Base-by-base conservation (phyloP, 2,329 filamentous ascomycete species). In the Talaromyces sp. region DNA sequence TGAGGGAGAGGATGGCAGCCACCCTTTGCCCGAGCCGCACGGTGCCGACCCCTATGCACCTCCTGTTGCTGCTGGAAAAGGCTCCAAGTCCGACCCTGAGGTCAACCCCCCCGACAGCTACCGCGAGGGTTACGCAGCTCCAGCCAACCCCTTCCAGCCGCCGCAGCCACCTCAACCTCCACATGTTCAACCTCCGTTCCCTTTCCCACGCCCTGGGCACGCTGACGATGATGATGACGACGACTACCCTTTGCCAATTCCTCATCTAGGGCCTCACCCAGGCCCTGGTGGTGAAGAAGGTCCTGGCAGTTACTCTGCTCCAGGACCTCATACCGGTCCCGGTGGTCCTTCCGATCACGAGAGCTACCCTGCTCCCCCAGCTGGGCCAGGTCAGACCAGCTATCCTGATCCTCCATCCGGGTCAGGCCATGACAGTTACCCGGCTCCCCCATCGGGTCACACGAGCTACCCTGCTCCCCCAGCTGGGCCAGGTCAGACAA, bases 1-100 rank as follows among this genome's bases (percentile, higher is more conserved):
- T 35, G 62, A 64, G 37, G 35, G 22, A 13, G 25, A 43, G 17
- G 61, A 63, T 56, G 61, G 61, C 6, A 63, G 25, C 17, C 39
- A 63, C 17, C 50, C 27, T 19, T 13, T 25, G n/a, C 39, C 61
- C 3, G 8, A 27, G 37, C 37, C 39, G 6, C 49, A 63, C 9
- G 47, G 37, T 31, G 22, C 17, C 19, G 47, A 50, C 7, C 8
- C n/a, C 3, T 56, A 56, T 37, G 3, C 52, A 8, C 19, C 58
- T 11, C 58, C 58, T 9, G 19, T 11, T 61, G 59, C n/a, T 22
- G 19, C 59, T 19, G 50, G 50, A 19, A 45, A 27, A 15, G 15
- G 13, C 4, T 11, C 59, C 15, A 50, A 50, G 8, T 15, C 59
- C 11, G 22, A 41, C 13, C 62, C 54, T 19, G 45, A 33, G 7